Percentiles rank a stretch among this genome's conserved stretches.
These are phyloP conservation scores for Talaromyces marneffei DNA, from an alignment of 2,329 filamentous ascomycete genomes.

Conservation along the genomic window DNA sequence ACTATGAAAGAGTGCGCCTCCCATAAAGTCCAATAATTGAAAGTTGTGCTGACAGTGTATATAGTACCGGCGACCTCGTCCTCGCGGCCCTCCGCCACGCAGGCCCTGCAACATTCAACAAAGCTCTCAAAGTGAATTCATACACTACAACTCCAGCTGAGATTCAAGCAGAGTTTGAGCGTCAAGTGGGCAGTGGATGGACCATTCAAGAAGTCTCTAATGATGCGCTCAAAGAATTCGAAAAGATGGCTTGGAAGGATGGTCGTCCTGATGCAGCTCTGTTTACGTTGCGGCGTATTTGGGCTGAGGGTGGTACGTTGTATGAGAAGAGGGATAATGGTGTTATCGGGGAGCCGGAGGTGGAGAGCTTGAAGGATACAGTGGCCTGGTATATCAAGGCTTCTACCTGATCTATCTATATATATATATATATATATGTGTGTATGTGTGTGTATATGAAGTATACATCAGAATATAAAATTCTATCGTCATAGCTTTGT, in stretches of 20 bases:
- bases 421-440: not conserved
- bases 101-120: conserved; percentile 44
- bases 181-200: conserved; percentile 57
- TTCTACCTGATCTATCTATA: not conserved
- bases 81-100: conserved; percentile 57
- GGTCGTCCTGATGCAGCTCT: conserved; percentile 48
- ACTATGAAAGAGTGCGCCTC: conserved; percentile 62
- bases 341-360: conserved; percentile 48
- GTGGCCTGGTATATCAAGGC: conserved; percentile 28
- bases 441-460: not conserved
- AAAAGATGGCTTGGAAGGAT: conserved; percentile 55
- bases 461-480: not conserved
- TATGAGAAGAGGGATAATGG: conserved; percentile 65
- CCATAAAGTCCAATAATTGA: too few species aligned
- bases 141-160: conserved; percentile 61
- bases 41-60: conserved; percentile 1
- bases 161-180: conserved; percentile 63
- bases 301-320: conserved; percentile 65
- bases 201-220: conserved; percentile 48
- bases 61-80: conserved; percentile 61
- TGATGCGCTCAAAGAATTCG: conserved; percentile 49
- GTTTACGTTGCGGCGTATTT: conserved; percentile 62
- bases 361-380: conserved; percentile 49
- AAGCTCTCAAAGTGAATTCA: conserved; percentile 62
- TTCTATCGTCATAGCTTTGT: not conserved